Evolutionary conservation across 129 eudicot species (phyloP).

Genomic region (Rutidosis leptorrhynchoides): DNA sequence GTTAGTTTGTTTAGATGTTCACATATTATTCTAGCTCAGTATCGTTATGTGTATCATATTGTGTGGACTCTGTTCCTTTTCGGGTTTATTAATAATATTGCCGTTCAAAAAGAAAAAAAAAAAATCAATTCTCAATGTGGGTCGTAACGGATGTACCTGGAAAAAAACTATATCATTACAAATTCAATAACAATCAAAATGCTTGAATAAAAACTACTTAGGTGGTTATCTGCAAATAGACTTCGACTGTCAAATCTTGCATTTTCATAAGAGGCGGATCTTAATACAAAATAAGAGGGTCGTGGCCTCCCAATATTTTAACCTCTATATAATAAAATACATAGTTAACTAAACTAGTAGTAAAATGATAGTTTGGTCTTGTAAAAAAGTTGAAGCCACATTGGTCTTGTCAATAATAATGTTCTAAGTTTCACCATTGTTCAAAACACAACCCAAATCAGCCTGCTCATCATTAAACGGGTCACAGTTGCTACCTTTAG

Average conservation of each 20-base stretch:
- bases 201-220: neutral
- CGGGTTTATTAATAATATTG: too few species aligned
- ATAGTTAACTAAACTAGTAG: neutral
- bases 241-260: neutral
- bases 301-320: neutral
- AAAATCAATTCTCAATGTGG: neutral
- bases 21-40: too few species aligned
- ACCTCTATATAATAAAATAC: neutral
- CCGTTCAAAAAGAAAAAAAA: too few species aligned
- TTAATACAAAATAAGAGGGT: neutral
- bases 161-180: too few species aligned
- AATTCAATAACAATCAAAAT: neutral
- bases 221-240: neutral
- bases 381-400: neutral
- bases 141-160: neutral
- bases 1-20: too few species aligned
- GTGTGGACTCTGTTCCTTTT: too few species aligned
- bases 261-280: neutral
- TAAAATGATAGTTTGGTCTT: neutral
- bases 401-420: neutral
- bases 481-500: neutral
- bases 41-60: too few species aligned
- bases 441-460: neutral
- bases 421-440: neutral
- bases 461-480: neutral